phyloP scores from a whole-genome alignment of 441 rosid species.

The Heliophila coronopifolia region DNA sequence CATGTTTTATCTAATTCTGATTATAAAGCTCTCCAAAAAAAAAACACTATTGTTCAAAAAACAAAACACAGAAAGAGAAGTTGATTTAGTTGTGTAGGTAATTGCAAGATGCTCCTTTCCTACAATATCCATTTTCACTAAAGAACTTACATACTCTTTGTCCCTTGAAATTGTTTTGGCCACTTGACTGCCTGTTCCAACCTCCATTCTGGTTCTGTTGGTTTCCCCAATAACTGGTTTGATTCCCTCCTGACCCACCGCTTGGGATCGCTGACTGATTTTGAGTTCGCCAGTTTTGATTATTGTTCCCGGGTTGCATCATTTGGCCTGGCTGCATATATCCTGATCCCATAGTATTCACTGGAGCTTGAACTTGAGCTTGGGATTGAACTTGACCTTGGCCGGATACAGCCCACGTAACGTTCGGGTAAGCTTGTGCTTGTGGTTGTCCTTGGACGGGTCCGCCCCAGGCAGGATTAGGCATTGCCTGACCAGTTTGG shows the following conservation, averaged over 20 bases:
- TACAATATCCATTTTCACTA: conserved; percentile 70
- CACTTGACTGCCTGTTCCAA: conserved; percentile 60
- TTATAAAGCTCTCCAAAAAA: conserved; percentile 10
- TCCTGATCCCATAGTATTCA: conserved; percentile 32
- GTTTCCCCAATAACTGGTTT: conserved; percentile 41
- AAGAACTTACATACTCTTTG: conserved; percentile 65
- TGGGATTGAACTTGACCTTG: conserved; percentile 17
- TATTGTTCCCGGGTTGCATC: conserved; percentile 33
- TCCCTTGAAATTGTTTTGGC: conserved; percentile 45
- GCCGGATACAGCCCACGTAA: conserved; percentile 27
- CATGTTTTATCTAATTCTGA: conserved; percentile 20
- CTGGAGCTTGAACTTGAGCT: conserved; percentile 20
- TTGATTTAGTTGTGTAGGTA: conserved; percentile 50
- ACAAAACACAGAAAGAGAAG: conserved; percentile 7
- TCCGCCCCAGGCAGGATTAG: conserved; percentile 44
- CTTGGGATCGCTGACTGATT: conserved; percentile 32
- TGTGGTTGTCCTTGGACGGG: conserved; percentile 55
- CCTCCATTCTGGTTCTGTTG: conserved; percentile 56
- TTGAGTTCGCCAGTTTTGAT: conserved; percentile 40
- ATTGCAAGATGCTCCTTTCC: conserved; percentile 76
- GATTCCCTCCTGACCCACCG: conserved; percentile 41
- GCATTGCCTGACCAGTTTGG: conserved; percentile 31
- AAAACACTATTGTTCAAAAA: conserved; percentile 15
- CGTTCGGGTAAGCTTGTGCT: conserved; percentile 31
- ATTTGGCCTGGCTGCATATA: conserved; percentile 55